These are phyloP conservation scores for Candida yuanshanica DNA, from an alignment of 805 yeast genomes.

Conservation along the genomic window DNA sequence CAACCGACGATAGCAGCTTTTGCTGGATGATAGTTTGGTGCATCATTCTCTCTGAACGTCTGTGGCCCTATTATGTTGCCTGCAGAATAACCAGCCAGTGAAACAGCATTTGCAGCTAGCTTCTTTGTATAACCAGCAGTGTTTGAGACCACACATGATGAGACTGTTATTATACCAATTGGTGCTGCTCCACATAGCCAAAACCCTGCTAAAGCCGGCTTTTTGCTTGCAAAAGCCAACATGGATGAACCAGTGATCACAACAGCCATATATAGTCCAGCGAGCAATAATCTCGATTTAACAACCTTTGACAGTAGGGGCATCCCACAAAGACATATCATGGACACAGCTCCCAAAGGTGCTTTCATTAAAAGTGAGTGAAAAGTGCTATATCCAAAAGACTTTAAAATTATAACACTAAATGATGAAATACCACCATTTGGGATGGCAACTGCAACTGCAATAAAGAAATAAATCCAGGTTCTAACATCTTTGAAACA, in stretches of 20 bases:
- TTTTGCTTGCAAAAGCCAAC: constrained; percentile 31
- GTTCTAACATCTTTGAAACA: constrained; percentile 19
- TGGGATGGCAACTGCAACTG: constrained; percentile 28
- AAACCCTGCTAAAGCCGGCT: constrained; percentile 27
- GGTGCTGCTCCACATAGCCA: constrained; percentile 25
- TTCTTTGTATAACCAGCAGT: constrained; percentile 42
- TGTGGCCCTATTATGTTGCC: constrained; percentile 58
- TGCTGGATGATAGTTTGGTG: constrained; percentile 51
- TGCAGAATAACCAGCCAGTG: constrained; percentile 43
- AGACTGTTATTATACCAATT: constrained; percentile 14
- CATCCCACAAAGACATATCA: background rate
- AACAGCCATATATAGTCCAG: background rate
- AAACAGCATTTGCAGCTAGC: constrained; percentile 37
- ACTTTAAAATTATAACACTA: constrained; percentile 32
- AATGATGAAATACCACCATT: constrained; percentile 43
- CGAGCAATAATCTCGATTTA: background rate
- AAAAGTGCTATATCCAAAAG: background rate
- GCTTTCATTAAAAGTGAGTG: background rate
- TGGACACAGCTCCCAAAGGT: constrained; percentile 6
- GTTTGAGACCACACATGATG: constrained; percentile 12
- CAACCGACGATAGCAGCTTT: constrained; percentile 23
- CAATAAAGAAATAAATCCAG: constrained; percentile 32
- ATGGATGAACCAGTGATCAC: constrained; percentile 9
- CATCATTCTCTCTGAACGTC: constrained; percentile 40
- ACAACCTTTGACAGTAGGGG: background rate